Conservation (phyloP, 768 basidiomycete genomes). For the Leccinellum albellum region DNA sequence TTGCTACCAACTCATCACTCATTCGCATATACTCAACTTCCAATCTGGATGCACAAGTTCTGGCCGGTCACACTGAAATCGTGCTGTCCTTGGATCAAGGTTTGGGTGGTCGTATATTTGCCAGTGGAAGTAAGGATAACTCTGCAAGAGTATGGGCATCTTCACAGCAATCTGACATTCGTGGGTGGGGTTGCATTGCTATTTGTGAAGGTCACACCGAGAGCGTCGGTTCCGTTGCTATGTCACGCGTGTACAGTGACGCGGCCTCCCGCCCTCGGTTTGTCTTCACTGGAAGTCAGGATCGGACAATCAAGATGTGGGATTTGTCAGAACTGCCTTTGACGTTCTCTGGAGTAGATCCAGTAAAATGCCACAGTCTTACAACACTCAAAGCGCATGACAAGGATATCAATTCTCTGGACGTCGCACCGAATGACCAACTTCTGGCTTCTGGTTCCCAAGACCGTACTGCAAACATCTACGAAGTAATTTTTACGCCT, state of each 20-base stretch:
- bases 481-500: conserved; percentile 59
- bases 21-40: conserved; percentile 83
- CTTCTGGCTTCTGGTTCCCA: conserved; percentile 92
- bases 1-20: conserved; percentile 97
- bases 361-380: conserved; percentile 64
- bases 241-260: conserved; percentile 50
- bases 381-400: conserved; percentile 91
- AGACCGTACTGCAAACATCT: conserved; percentile 92
- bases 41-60: conserved; percentile 76
- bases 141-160: conserved; percentile 81
- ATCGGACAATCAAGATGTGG: conserved; percentile 99
- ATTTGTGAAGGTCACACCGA: conserved; percentile 93
- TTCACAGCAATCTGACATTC: conserved; percentile 10
- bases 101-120: conserved; percentile 66
- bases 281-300: conserved; percentile 94
- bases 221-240: conserved; percentile 84
- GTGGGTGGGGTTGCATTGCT: conserved; percentile 63
- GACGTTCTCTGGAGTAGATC: conserved; percentile 24
- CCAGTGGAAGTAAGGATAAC: conserved; percentile 89
- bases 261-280: conserved; percentile 45
- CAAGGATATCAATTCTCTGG: conserved; percentile 97
- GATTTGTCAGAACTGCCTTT: conserved; percentile 61
- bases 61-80: conserved; percentile 88
- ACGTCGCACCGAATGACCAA: conserved; percentile 85
- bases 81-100: conserved; percentile 81